phyloP scores from a whole-genome alignment of 2,329 filamentous ascomycete species.

The Talaromyces verruculosus region DNA sequence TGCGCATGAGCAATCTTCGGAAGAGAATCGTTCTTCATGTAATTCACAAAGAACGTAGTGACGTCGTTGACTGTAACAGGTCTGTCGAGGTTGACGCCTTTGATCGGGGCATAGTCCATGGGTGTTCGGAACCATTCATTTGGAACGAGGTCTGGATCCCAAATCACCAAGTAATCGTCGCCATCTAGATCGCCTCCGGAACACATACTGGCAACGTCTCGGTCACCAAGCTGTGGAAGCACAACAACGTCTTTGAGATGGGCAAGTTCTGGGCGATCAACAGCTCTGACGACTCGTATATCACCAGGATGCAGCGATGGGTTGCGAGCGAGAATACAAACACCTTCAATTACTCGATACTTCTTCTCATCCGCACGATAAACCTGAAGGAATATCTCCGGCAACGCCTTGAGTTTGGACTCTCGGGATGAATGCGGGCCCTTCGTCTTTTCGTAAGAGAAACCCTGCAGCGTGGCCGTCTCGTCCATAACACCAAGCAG shows the following conservation, averaged over 20 bases:
- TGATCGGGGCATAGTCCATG: slow-evolving; percentile 70
- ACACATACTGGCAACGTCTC: slow-evolving; percentile 88
- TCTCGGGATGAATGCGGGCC: slow-evolving; percentile 31
- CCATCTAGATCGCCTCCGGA: slow-evolving; percentile 95
- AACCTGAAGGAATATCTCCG: slow-evolving; percentile 88
- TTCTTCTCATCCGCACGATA: slow-evolving; percentile 57
- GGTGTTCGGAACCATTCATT: slow-evolving; percentile 67
- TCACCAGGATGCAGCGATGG: slow-evolving; percentile 93
- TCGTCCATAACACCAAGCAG: slow-evolving; percentile 89
- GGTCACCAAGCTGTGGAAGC: slow-evolving; percentile 77
- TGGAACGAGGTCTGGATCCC: slow-evolving; percentile 76
- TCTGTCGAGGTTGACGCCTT: slow-evolving; percentile 56
- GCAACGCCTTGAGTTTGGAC: slow-evolving; percentile 58
- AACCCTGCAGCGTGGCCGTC: slow-evolving; percentile 70
- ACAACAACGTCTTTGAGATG: slow-evolving; percentile 86
- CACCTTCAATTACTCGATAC: slow-evolving; percentile 68
- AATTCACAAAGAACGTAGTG: slow-evolving; percentile 80
- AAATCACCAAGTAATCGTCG: slow-evolving; percentile 92
- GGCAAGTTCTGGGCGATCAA: slow-evolving; percentile 69
- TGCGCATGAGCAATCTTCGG: slow-evolving; percentile 79
- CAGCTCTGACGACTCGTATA: slow-evolving; percentile 79
- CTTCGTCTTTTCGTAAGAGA: slow-evolving; percentile 55
- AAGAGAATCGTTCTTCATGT: slow-evolving; percentile 87
- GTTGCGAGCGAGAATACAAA: slow-evolving; percentile 85
- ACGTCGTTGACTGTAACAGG: slow-evolving; percentile 73